These are phyloP conservation scores for Scenedesmus sp. DNA, from an alignment of 163 green algal species.

Conservation along the genomic window DNA sequence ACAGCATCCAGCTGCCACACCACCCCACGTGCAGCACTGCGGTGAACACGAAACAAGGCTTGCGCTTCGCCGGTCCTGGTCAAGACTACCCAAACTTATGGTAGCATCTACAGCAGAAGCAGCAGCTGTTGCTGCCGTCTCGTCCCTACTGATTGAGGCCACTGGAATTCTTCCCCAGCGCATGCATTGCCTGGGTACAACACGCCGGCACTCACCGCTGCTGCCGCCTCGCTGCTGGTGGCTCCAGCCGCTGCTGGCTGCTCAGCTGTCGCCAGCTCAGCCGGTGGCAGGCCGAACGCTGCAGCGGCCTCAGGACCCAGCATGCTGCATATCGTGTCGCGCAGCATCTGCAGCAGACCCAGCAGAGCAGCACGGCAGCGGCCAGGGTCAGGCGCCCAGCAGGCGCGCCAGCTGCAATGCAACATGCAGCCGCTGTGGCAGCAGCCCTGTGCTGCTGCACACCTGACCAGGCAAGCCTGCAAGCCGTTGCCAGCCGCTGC, in stretches of 20 bases:
- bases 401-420: not conserved
- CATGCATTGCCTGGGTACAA: not conserved
- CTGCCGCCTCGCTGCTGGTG: not conserved
- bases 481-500: no score
- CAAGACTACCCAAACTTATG: no score
- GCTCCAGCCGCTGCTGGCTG: constrained; percentile 10
- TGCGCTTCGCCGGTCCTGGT: no score
- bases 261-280: not conserved
- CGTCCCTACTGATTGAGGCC: not conserved
- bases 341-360: constrained; percentile 2
- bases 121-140: not conserved
- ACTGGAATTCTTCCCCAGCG: not conserved
- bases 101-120: not conserved
- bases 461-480: not conserved
- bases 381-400: no score
- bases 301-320: constrained; percentile 10
- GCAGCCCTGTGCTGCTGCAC: not conserved
- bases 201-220: not conserved
- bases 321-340: constrained; percentile 29
- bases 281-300: not conserved
- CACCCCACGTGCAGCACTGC: not conserved
- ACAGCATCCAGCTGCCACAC: not conserved
- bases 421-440: not conserved
- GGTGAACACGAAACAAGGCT: no score
- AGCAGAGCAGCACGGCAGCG: not conserved